Evolutionary conservation across 2,329 filamentous ascomycete genomes (phyloP).

Genomic region (Colletotrichum gloeosporioides): DNA sequence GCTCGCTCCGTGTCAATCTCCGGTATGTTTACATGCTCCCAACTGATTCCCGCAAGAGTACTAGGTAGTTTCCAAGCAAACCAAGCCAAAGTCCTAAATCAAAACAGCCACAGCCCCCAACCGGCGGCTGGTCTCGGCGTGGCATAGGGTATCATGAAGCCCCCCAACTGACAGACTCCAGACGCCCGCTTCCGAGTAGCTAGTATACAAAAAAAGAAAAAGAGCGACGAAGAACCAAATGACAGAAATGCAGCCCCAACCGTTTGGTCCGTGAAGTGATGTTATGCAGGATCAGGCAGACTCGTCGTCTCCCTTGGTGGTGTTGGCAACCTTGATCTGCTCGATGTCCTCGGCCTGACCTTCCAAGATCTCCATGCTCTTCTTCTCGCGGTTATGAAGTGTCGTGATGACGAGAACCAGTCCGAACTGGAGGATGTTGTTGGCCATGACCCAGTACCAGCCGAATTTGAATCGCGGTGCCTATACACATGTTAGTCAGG

Average conservation of each 20-base stretch:
- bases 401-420: conserved; percentile 13
- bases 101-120: conserved; percentile 4
- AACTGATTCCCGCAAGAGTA: neutral
- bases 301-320: neutral
- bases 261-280: neutral
- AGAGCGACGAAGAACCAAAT: neutral
- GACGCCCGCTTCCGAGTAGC: conserved; percentile 8
- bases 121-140: neutral
- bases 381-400: conserved; percentile 7
- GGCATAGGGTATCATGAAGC: conserved; percentile 3
- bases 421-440: neutral
- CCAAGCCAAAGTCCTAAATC: neutral
- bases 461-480: conserved; percentile 1
- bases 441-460: conserved; percentile 9
- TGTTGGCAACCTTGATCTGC: conserved; percentile 2
- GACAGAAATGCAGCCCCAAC: neutral
- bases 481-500: neutral
- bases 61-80: neutral
- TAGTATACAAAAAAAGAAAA: neutral
- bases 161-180: conserved; percentile 13
- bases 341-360: neutral
- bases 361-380: conserved; percentile 1
- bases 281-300: neutral
- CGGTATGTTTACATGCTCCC: neutral
- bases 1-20: accelerated